These are phyloP conservation scores for Blastocystis sp. DNA, from an alignment of 352 stramenopile species.

Conservation along the genomic window DNA sequence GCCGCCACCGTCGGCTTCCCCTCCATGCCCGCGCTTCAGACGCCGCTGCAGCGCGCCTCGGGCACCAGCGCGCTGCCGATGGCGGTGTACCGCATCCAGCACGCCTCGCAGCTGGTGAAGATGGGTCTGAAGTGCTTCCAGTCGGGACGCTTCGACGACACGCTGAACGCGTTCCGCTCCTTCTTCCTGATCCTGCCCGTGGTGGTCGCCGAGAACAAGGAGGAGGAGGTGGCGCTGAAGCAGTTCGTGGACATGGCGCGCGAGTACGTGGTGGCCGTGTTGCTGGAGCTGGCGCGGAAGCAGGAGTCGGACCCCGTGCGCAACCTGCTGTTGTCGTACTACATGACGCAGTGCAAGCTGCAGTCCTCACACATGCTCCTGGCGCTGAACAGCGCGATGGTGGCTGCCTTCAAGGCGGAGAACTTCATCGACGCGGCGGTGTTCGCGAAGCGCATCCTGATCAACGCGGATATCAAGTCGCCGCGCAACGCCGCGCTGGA, in stretches of 20 bases:
- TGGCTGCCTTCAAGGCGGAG: conserved; percentile 97
- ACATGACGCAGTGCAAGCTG: conserved; percentile 99
- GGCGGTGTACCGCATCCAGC: conserved; percentile 84
- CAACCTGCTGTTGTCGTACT: conserved; percentile 94
- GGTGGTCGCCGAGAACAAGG: conserved; percentile 88
- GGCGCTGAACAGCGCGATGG: conserved; percentile 98
- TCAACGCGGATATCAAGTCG: conserved; percentile 94
- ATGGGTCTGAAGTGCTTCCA: conserved; percentile 94
- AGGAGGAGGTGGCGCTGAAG: conserved; percentile 89
- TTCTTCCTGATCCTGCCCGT: conserved; percentile 93
- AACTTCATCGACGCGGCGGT: conserved; percentile 98
- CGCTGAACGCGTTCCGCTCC: conserved; percentile 87
- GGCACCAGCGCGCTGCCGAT: conserved; percentile 86
- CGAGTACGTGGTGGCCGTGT: conserved; percentile 96
- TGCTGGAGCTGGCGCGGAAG: conserved; percentile 86
- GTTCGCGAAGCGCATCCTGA: conserved; percentile 96
- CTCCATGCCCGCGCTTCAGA: conserved; percentile 81
- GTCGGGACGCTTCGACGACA: conserved; percentile 94
- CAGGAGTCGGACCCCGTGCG: conserved; percentile 82
- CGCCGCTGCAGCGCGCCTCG: conserved; percentile 84
- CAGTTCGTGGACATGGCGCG: conserved; percentile 91
- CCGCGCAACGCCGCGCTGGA: conserved; percentile 91
- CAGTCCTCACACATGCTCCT: conserved; percentile 95
- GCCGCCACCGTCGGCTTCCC: conserved; percentile 85
- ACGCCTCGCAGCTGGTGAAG: conserved; percentile 89